Evolutionary conservation across 768 basidiomycete genomes (phyloP).

Genomic region (Dendrothele bispora): DNA sequence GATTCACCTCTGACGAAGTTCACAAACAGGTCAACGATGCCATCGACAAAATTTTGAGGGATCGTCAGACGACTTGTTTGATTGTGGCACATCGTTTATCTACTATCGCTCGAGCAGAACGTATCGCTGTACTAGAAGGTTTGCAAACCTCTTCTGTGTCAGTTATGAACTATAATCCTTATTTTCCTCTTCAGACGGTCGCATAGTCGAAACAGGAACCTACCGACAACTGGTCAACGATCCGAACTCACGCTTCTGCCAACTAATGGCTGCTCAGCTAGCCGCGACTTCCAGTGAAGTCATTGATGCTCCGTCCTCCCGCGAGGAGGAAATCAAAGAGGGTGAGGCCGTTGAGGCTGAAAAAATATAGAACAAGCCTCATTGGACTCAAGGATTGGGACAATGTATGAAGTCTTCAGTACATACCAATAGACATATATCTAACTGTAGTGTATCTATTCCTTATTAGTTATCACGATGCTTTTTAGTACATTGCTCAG

Average conservation of each 20-base stretch:
- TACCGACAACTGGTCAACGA: slow-evolving; percentile 76
- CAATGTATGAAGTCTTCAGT: neutral
- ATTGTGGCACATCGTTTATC: slow-evolving; percentile 90
- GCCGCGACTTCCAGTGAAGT: slow-evolving; percentile 43
- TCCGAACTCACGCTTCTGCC: slow-evolving; percentile 76
- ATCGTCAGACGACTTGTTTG: slow-evolving; percentile 80
- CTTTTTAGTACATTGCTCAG: too few relatives aligned
- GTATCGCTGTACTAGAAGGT: slow-evolving; percentile 90
- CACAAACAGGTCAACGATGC: slow-evolving; percentile 80
- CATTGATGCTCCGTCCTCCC: slow-evolving; percentile 1
- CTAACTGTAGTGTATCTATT: neutral
- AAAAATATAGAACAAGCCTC: neutral
- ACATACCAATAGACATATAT: neutral
- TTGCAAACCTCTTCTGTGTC: slow-evolving; percentile 8
- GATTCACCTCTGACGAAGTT: neutral
- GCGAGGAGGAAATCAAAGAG: neutral
- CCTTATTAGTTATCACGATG: neutral
- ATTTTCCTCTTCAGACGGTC: slow-evolving; percentile 50
- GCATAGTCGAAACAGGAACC: slow-evolving; percentile 79
- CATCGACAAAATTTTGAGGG: slow-evolving; percentile 81
- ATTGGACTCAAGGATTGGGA: too few relatives aligned
- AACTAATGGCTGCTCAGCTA: slow-evolving; percentile 88
- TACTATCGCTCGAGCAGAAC: slow-evolving; percentile 86
- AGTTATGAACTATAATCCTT: neutral
- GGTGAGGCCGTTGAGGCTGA: neutral